Evolutionary conservation across 2,329 filamentous ascomycete species (phyloP).

Genomic region (Colletotrichum orchidophilum): DNA sequence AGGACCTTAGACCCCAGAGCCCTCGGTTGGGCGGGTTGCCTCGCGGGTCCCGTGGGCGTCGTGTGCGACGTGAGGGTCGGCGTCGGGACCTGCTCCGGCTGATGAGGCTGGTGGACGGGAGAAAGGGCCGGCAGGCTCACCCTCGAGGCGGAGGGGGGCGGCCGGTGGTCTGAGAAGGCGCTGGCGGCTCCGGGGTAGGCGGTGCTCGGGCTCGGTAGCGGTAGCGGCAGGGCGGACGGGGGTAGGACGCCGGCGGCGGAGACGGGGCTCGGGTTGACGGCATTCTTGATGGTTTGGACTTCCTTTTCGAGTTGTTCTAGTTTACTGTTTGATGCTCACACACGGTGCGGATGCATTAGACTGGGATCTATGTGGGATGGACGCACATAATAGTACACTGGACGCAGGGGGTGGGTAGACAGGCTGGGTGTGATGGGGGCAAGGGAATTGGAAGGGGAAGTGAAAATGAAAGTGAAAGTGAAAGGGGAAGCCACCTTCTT

Average conservation of each 20-base stretch:
- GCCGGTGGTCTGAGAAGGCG: slow-evolving; percentile 36
- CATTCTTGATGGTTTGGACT: slow-evolving; percentile 33
- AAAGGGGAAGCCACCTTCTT: slow-evolving; percentile 46
- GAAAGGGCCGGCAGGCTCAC: slow-evolving; percentile 28
- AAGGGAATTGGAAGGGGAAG: not conserved
- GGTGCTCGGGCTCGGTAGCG: slow-evolving; percentile 42
- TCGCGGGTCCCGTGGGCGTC: slow-evolving; percentile 39
- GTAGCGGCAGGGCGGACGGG: slow-evolving; percentile 35
- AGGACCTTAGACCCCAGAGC: slow-evolving; percentile 58
- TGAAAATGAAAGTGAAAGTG: too few relatives aligned
- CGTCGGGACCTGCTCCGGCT: slow-evolving; percentile 35
- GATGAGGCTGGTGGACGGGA: slow-evolving; percentile 13
- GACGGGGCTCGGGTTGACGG: slow-evolving; percentile 47
- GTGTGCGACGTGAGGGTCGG: slow-evolving; percentile 41
- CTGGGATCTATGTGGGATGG: not conserved
- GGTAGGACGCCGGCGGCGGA: slow-evolving; percentile 9
- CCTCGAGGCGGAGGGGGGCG: slow-evolving; percentile 26
- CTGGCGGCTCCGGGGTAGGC: slow-evolving; percentile 33
- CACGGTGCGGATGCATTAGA: slow-evolving; percentile 10
- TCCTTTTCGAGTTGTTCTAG: slow-evolving; percentile 51
- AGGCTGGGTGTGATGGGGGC: not conserved
- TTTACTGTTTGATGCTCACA: slow-evolving; percentile 50
- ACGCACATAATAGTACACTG: not conserved
- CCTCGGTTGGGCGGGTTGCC: slow-evolving; percentile 49
- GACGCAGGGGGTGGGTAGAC: not conserved